These are phyloP conservation scores for Strigomonas culicis DNA, from an alignment of 208 protist genomes.

Conservation along the genomic window DNA sequence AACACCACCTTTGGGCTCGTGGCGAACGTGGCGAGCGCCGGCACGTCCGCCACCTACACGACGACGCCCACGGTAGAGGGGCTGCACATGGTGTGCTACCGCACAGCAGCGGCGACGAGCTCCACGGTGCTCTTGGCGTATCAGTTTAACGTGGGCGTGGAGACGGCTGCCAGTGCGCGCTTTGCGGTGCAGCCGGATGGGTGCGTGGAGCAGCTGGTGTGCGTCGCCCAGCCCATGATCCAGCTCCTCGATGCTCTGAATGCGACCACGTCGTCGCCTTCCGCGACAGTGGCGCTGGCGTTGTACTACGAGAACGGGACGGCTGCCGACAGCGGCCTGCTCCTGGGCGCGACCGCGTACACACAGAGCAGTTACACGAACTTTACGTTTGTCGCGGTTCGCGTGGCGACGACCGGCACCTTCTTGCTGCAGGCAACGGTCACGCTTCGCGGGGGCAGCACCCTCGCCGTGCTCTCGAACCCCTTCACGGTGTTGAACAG, in stretches of 20 bases:
- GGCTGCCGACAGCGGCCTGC: conserved; percentile 20
- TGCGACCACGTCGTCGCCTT: conserved; percentile 28
- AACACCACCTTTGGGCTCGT: conserved; percentile 29
- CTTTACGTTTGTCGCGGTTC: conserved; percentile 59
- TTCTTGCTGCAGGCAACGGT: conserved; percentile 66
- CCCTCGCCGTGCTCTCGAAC: conserved; percentile 35
- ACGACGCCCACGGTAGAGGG: conserved; percentile 44
- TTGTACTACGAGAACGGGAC: conserved; percentile 38
- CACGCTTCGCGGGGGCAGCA: conserved; percentile 36
- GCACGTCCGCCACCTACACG: conserved; percentile 41
- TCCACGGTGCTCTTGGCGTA: conserved; percentile 29
- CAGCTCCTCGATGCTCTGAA: conserved; percentile 35
- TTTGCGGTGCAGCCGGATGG: conserved; percentile 48
- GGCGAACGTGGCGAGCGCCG: conserved; percentile 28
- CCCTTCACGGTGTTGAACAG: conserved; percentile 32
- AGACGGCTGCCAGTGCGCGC: conserved; percentile 33
- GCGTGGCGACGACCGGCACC: conserved; percentile 36
- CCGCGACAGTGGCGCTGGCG: conserved; percentile 40
- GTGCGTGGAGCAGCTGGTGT: conserved; percentile 40
- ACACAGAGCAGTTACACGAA: conserved; percentile 26
- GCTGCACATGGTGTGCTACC: conserved; percentile 66
- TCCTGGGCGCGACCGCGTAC: conserved; percentile 43
- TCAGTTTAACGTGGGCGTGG: conserved; percentile 28
- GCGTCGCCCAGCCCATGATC: conserved; percentile 59
- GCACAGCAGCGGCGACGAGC: conserved; percentile 4